Percentiles rank a stretch among this genome's conserved stretches.
These are phyloP conservation scores for Yamagishiella unicocca DNA, from an alignment of 139 green algal genomes.

Conservation along the genomic window DNA sequence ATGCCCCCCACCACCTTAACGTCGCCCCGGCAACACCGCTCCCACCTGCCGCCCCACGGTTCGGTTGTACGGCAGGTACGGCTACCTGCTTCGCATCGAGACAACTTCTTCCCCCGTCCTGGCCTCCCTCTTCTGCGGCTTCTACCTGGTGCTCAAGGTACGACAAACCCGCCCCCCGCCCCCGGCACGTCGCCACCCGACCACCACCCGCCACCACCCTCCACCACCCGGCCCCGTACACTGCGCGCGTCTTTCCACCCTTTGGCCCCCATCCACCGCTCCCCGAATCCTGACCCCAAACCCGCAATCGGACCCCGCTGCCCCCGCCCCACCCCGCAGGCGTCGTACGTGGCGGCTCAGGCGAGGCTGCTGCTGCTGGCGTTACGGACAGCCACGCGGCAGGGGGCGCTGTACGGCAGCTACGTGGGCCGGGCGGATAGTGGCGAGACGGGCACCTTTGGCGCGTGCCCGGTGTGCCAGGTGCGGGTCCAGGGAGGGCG, in stretches of 20 bases:
- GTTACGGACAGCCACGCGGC: slow-evolving; percentile 47
- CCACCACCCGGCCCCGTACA: too few species aligned
- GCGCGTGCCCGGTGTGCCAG: slow-evolving; percentile 89
- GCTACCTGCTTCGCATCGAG: slow-evolving; percentile 57
- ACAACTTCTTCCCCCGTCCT: slow-evolving; percentile 50
- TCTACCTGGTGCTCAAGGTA: slow-evolving; percentile 78
- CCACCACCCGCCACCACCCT: too few species aligned
- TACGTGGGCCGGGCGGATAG: slow-evolving; percentile 62
- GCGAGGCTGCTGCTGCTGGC: slow-evolving; percentile 49
- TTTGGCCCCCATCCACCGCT: too few species aligned
- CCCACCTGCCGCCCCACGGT: too few species aligned
- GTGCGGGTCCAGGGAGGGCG: slow-evolving; percentile 36
- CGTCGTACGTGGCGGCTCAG: neutral
- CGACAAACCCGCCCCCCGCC: too few species aligned
- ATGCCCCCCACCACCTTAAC: too few species aligned
- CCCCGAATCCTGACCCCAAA: too few species aligned
- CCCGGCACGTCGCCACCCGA: too few species aligned
- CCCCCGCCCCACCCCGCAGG: neutral
- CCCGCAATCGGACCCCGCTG: too few species aligned
- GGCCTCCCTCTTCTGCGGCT: slow-evolving; percentile 53
- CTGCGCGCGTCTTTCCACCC: too few species aligned
- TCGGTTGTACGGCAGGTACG: too few species aligned
- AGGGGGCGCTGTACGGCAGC: slow-evolving; percentile 65
- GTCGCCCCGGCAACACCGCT: too few species aligned
- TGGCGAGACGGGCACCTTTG: slow-evolving; percentile 54